Conservation (phyloP, 164 flowering plant genomes). For the Vitis labrusca region DNA sequence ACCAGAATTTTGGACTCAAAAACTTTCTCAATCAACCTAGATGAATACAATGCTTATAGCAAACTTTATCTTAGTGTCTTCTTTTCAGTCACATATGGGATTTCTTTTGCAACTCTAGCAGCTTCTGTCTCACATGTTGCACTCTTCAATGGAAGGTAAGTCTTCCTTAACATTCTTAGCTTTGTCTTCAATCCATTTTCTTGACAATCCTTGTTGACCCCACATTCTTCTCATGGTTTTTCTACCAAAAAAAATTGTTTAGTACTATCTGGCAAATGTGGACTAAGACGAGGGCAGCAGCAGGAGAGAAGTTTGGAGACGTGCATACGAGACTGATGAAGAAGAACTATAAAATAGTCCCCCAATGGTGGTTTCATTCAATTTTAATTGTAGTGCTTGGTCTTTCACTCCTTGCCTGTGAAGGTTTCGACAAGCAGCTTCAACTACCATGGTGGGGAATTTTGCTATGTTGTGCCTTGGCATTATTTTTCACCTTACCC, state of each 20-base stretch:
- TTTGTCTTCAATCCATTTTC: not conserved
- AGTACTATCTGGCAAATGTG: conserved; percentile 44
- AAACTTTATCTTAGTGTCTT: conserved; percentile 49
- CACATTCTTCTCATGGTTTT: too few relatives aligned
- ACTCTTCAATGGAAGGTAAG: conserved; percentile 64
- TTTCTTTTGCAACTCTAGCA: conserved; percentile 51
- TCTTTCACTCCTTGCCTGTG: conserved; percentile 47
- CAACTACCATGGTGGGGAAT: conserved; percentile 96
- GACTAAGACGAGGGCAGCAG: conserved; percentile 31
- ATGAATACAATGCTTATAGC: conserved; percentile 42
- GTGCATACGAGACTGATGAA: conserved; percentile 77
- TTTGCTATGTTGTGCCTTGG: conserved; percentile 55
- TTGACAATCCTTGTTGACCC: too few relatives aligned
- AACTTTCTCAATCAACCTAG: conserved; percentile 31
- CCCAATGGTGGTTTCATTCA: conserved; percentile 75
- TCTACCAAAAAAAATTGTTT: not conserved
- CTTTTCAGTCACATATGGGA: conserved; percentile 56
- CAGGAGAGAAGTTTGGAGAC: conserved; percentile 29
- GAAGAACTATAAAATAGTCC: conserved; percentile 66
- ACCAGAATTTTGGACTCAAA: conserved; percentile 29
- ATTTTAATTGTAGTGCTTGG: conserved; percentile 32
- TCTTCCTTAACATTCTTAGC: not conserved
- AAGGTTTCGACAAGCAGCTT: conserved; percentile 65
- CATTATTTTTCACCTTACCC: conserved; percentile 71
- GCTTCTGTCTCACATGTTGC: conserved; percentile 62